phyloP scores from a whole-genome alignment of 176 grass and related monocot species.

The Chloris gayana region DNA sequence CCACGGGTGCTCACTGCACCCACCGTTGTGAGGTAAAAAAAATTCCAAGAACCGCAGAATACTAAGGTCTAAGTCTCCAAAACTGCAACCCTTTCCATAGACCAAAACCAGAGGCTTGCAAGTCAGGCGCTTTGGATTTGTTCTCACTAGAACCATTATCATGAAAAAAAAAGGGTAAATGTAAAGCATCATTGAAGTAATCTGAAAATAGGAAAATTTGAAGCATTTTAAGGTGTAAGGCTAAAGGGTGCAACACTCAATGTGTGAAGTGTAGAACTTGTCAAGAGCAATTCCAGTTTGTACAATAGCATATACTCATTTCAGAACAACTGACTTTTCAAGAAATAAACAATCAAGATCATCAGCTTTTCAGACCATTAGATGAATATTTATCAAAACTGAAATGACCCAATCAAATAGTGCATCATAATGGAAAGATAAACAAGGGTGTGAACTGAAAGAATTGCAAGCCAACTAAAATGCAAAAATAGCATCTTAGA shows the following conservation, averaged over 20 bases:
- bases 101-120: too few species aligned
- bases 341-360: slow-evolving; percentile 18
- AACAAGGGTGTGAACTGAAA: slow-evolving; percentile 1
- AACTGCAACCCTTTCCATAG: too few species aligned
- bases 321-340: background rate
- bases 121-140: too few species aligned
- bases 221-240: background rate
- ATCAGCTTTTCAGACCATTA: background rate
- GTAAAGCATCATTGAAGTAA: slow-evolving; percentile 20
- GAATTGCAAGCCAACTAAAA: background rate
- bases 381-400: slow-evolving; percentile 4
- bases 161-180: slow-evolving; percentile 47
- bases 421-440: slow-evolving; percentile 1
- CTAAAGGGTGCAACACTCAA: background rate
- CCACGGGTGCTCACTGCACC: too few species aligned
- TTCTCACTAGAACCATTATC: slow-evolving; percentile 29
- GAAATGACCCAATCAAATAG: slow-evolving; percentile 1
- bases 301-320: background rate
- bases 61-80: too few species aligned
- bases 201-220: background rate
- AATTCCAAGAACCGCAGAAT: too few species aligned
- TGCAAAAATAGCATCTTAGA: background rate
- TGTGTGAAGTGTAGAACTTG: background rate
- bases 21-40: too few species aligned
- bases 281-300: background rate